These are phyloP conservation scores for Pascua sp. DNA, from an alignment of 1,284 basidiomycete species.

Conservation along the genomic window DNA sequence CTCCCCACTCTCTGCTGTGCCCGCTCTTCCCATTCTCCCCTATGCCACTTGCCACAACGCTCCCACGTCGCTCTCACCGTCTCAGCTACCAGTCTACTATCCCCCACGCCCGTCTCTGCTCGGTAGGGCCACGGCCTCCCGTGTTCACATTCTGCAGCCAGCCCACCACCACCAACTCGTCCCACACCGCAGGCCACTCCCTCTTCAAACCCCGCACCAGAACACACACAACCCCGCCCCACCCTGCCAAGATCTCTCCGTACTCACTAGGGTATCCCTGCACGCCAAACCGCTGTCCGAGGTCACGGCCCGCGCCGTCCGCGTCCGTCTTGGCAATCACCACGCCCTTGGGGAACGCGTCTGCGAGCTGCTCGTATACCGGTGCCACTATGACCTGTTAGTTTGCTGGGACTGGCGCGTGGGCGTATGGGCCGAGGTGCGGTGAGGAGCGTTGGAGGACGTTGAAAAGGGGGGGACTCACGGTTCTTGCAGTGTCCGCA, in stretches of 20 bases:
- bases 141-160: no score
- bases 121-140: no score
- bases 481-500: conserved; percentile 54
- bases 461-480: conserved; percentile 14
- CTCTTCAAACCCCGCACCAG: neutral
- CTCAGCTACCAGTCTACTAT: no score
- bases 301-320: conserved; percentile 69
- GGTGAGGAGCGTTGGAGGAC: neutral
- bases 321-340: conserved; percentile 90
- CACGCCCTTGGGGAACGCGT: conserved; percentile 79
- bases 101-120: no score
- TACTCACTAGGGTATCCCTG: conserved; percentile 78
- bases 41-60: no score
- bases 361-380: conserved; percentile 79
- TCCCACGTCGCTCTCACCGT: no score
- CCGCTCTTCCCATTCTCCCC: no score
- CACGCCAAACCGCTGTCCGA: conserved; percentile 62
- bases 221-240: neutral
- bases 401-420: neutral
- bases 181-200: no score
- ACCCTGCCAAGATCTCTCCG: conserved; percentile 9
- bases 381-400: conserved; percentile 67
- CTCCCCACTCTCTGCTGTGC: no score
- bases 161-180: no score
- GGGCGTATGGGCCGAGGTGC: neutral